Conservation (phyloP, 2,329 filamentous ascomycete species). For the Aspergillus versicolor region DNA sequence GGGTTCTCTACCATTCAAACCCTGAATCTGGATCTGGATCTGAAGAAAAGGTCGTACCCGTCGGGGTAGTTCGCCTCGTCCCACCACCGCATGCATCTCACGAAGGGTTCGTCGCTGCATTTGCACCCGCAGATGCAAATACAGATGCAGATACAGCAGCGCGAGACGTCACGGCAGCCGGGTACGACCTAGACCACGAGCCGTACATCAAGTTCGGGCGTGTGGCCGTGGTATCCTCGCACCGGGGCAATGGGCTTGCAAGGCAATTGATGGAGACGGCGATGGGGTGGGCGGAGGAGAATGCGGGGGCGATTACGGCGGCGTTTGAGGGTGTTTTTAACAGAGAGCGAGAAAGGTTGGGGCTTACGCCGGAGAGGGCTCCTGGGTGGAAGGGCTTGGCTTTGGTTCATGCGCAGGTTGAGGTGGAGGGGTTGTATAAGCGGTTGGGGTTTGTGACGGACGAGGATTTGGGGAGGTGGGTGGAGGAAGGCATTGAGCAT, state of each 20-base stretch:
- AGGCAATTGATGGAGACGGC: conserved; percentile 66
- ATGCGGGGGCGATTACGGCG: conserved; percentile 53
- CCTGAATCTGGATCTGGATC: conserved; percentile 21
- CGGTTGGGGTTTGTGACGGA: conserved; percentile 73
- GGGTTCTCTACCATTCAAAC: conserved; percentile 71
- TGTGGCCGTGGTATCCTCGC: conserved; percentile 67
- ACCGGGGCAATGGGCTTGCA: conserved; percentile 65
- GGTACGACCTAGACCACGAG: conserved; percentile 58
- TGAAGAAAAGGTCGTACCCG: conserved; percentile 44
- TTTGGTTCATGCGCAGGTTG: conserved; percentile 75
- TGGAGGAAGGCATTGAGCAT: conserved; percentile 81
- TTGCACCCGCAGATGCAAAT: conserved; percentile 10
- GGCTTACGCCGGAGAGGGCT: neutral
- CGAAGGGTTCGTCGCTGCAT: conserved; percentile 29
- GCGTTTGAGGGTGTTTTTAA: conserved; percentile 18
- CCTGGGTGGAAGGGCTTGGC: conserved; percentile 68
- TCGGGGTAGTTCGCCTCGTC: conserved; percentile 76
- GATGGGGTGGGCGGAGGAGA: conserved; percentile 63
- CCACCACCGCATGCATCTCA: conserved; percentile 75
- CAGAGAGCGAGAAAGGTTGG: conserved; percentile 46
- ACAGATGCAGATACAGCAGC: neutral
- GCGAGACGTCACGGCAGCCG: neutral
- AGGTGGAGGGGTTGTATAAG: conserved; percentile 64
- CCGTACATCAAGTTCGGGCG: conserved; percentile 81
- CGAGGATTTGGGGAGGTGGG: conserved; percentile 71